phyloP scores from a whole-genome alignment of 805 yeast species.

The Candida tibetensis region DNA sequence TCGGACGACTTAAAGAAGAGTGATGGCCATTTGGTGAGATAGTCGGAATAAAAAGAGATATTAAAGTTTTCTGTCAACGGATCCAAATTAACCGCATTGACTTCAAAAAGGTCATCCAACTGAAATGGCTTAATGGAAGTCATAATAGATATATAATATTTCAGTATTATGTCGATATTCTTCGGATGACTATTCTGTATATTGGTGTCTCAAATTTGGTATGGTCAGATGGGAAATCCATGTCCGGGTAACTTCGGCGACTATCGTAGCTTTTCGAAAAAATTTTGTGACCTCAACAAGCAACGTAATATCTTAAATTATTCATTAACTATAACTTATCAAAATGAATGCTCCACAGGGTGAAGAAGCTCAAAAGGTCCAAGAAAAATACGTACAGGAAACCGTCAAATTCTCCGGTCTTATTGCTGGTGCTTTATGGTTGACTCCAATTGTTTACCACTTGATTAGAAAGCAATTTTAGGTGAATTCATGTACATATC shows the following conservation, averaged over 20 bases:
- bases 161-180: no score
- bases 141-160: no score
- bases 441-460: constrained; percentile 53
- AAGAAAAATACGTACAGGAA: constrained; percentile 58
- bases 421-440: constrained; percentile 65
- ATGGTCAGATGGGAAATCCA: no score
- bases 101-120: constrained; percentile 74
- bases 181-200: no score
- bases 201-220: no score
- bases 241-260: no score
- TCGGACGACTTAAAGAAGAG: constrained; percentile 75
- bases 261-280: no score
- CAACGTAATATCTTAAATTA: not conserved
- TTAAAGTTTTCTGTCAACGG: constrained; percentile 91
- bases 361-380: constrained; percentile 67
- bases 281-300: not conserved
- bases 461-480: constrained; percentile 49
- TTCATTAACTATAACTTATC: not conserved
- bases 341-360: constrained; percentile 51
- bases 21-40: constrained; percentile 83
- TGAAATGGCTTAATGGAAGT: constrained; percentile 85
- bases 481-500: constrained; percentile 2
- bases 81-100: constrained; percentile 80
- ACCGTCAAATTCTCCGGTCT: constrained; percentile 60
- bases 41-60: constrained; percentile 77